phyloP scores from a whole-genome alignment of 345 rosid species.

The Acer saccharum region DNA sequence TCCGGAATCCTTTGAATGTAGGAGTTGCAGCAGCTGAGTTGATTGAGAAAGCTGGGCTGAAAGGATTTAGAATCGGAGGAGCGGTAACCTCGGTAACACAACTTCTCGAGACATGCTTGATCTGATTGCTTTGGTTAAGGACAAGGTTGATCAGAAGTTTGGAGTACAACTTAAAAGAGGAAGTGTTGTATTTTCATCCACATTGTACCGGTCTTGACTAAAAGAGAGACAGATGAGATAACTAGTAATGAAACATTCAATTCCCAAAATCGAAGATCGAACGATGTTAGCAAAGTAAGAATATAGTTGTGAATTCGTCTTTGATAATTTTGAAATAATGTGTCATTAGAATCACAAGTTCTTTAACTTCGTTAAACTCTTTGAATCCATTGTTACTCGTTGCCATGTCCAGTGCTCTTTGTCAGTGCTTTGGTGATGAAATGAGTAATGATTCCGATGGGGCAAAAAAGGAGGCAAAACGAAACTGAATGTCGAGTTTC shows the following conservation, averaged over 20 bases:
- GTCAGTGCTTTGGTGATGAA: too few relatives aligned
- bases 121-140: conserved; percentile 37
- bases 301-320: not conserved
- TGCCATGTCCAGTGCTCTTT: too few relatives aligned
- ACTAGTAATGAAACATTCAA: conserved; percentile 1
- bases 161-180: conserved; percentile 27
- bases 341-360: conserved; percentile 5
- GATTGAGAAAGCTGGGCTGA: conserved; percentile 36
- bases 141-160: conserved; percentile 30
- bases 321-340: conserved; percentile 6
- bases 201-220: not conserved
- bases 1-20: conserved; percentile 20
- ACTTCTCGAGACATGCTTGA: conserved; percentile 42
- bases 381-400: not conserved
- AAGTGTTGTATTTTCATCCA: conserved; percentile 31
- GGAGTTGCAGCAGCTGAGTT: conserved; percentile 34
- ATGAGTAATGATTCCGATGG: conserved; percentile 56
- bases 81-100: conserved; percentile 26
- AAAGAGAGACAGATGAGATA: not conserved
- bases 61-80: conserved; percentile 36
- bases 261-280: not conserved
- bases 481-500: conserved; percentile 94
- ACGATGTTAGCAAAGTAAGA: not conserved
- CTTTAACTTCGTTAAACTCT: not conserved
- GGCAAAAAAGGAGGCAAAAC: conserved; percentile 86